Evolutionary conservation across 768 basidiomycete species (phyloP).

Genomic region (Mycena filopes): DNA sequence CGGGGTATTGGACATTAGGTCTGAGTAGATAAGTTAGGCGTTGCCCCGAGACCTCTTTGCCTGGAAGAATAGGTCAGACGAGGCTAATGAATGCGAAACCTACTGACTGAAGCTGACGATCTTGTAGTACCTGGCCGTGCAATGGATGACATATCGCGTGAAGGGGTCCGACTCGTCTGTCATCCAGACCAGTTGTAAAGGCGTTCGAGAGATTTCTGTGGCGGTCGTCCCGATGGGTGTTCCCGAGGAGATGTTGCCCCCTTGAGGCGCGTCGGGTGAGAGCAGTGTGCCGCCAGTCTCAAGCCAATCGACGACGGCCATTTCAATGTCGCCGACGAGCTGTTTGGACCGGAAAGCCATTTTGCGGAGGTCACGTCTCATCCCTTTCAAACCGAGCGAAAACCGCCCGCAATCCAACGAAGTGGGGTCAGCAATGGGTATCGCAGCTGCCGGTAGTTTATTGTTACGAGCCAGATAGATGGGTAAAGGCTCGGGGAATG

Average conservation of each 20-base stretch:
- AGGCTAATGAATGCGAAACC: neutral
- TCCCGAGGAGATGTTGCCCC: conserved; percentile 45
- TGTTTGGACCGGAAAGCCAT: conserved; percentile 67
- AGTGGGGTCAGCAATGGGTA: conserved; percentile 55
- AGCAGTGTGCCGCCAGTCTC: conserved; percentile 64
- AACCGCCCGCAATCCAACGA: conserved; percentile 81
- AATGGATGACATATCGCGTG: conserved; percentile 84
- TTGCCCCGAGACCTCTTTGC: conserved; percentile 66
- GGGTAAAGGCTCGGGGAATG: conserved; percentile 84
- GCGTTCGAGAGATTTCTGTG: conserved; percentile 73
- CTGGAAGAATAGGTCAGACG: neutral
- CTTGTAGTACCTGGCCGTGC: conserved; percentile 82
- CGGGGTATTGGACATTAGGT: conserved; percentile 76
- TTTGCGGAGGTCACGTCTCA: conserved; percentile 72
- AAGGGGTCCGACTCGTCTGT: conserved; percentile 76
- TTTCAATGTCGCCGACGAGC: conserved; percentile 77
- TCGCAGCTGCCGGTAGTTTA: conserved; percentile 57
- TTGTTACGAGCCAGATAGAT: conserved; percentile 71
- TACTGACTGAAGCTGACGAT: conserved; percentile 84
- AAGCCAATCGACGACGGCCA: conserved; percentile 73
- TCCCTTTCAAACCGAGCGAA: conserved; percentile 80
- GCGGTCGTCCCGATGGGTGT: conserved; percentile 65
- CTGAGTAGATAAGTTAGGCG: conserved; percentile 85
- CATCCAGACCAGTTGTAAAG: conserved; percentile 79
- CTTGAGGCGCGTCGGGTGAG: conserved; percentile 54